phyloP scores from a whole-genome alignment of 768 basidiomycete species.

The Xerocomellus intermedius region DNA sequence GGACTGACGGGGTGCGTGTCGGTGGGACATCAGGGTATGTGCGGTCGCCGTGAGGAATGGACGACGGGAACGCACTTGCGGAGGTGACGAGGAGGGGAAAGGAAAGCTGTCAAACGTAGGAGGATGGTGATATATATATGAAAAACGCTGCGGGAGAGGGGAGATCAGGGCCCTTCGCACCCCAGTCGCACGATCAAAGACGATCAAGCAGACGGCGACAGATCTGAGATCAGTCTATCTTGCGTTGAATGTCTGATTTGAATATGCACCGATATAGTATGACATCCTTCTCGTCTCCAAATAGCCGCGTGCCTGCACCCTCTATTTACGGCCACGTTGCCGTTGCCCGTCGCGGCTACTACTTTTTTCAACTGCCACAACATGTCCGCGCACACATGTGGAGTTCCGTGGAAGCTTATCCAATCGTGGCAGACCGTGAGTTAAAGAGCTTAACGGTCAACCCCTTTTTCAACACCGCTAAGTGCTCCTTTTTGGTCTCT shows the following conservation, averaged over 20 bases:
- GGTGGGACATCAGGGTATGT: conserved; percentile 49
- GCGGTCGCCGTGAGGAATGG: conserved; percentile 23
- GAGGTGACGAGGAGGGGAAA: conserved; percentile 44
- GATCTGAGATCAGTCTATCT: conserved; percentile 44
- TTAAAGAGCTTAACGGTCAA: conserved; percentile 44
- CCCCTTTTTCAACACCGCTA: conserved; percentile 29
- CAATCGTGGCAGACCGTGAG: conserved; percentile 34
- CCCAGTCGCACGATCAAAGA: conserved; percentile 63
- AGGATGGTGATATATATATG: conserved; percentile 60
- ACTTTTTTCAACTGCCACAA: conserved; percentile 37
- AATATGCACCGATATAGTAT: conserved; percentile 31
- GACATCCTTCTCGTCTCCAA: conserved; percentile 40
- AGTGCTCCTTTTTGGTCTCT: conserved; percentile 9
- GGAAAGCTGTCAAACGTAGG: conserved; percentile 43
- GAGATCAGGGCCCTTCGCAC: conserved; percentile 42
- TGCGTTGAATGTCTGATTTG: conserved; percentile 41
- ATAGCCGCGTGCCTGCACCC: conserved; percentile 56
- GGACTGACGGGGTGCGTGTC: conserved; percentile 58
- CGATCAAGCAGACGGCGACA: conserved; percentile 46
- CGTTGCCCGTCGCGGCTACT: conserved; percentile 45
- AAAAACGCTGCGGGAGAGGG: conserved; percentile 39
- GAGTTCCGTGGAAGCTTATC: conserved; percentile 39
- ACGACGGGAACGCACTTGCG: conserved; percentile 28
- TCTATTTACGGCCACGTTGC: conserved; percentile 44
- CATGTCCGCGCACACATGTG: conserved; percentile 32